Base-by-base conservation (phyloP, 805 yeast genomes). In the Teunomyces panamensis region DNA sequence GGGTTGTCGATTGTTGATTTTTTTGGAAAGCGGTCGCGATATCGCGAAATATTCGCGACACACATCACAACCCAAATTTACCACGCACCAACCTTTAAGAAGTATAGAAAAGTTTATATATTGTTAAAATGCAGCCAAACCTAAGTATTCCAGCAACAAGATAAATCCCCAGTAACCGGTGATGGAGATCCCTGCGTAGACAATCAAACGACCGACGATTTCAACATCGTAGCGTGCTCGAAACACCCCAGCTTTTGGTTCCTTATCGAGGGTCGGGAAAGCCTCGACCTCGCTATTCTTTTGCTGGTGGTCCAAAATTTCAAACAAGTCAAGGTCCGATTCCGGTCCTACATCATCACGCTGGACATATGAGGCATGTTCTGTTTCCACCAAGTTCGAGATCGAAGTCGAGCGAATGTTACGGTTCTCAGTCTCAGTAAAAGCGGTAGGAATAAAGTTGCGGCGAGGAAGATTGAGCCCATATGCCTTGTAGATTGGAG, bases 131-230 rank as follows among this genome's bases (percentile, higher is more conserved):
- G 41, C 29, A 10, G 41, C 14, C 41, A 57, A 44, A 7, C 50
- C 49, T 10, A 59, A 33, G 3, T 49, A 44, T 43, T 56, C 54
- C n/a, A 63, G 55, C 10, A 56, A 58, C 20, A 62, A 39, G 8
- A 62, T 63, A 48, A 68, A 65, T 10, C 74, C 75, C 74, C 75
- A 71, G 17, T 78, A 64, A 0, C 87, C 85, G 29, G 78, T 65
- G 26, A 73, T 57, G 0, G 94, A 78, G 27, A 92, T 81, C 0
- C 98, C 98, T 0, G 87, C 84, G 66, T 92, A 92, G 1, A 90
- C 87, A 13, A 86, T 66, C 51, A 87, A 69, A 57, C 96, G 76
- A 8, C 94, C 90, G 29, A 88, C 66, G 3, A 89, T 86, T 51
- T 86, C 92, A 28, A 86, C 83, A 48, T 83, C 90, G 55, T 85